Evolutionary conservation across 169 alveolate genomes (phyloP).

Genomic region (Theileria parva): DNA sequence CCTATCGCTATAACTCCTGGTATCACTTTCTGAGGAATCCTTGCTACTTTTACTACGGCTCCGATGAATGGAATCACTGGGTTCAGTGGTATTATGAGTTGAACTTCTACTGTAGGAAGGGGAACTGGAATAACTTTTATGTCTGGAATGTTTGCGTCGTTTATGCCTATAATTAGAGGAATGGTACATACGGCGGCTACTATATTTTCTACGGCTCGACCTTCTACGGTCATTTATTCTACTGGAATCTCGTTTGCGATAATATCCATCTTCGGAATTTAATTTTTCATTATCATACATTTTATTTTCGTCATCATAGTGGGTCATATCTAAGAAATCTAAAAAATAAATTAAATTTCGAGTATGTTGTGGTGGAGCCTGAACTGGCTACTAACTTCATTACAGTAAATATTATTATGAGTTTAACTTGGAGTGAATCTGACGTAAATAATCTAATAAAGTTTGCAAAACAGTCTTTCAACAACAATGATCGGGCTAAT

Average conservation of each 20-base stretch:
- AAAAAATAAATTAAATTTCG: background rate
- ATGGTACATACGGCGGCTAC: constrained; percentile 5
- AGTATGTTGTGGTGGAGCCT: constrained; percentile 6
- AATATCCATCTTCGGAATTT: constrained; percentile 7
- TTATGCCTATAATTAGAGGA: constrained; percentile 10
- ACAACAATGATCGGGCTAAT: constrained; percentile 29
- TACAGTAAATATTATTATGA: background rate
- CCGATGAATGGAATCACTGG: background rate
- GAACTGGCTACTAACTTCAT: background rate
- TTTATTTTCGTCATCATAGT: background rate
- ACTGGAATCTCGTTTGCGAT: constrained; percentile 10
- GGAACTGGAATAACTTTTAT: background rate
- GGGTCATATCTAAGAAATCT: constrained; percentile 1
- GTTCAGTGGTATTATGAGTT: background rate
- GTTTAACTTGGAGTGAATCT: constrained; percentile 11
- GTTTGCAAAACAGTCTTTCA: constrained; percentile 35
- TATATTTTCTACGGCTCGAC: constrained; percentile 1
- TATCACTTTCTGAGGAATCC: background rate
- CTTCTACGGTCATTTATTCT: constrained; percentile 5
- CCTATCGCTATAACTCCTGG: background rate
- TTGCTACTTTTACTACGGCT: background rate
- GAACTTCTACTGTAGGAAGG: background rate
- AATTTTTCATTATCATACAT: background rate
- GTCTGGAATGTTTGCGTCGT: background rate
- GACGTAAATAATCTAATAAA: constrained; percentile 21